These are phyloP conservation scores for Lecanosticta acicola DNA, from an alignment of 2,329 filamentous ascomycete species.

Conservation along the genomic window DNA sequence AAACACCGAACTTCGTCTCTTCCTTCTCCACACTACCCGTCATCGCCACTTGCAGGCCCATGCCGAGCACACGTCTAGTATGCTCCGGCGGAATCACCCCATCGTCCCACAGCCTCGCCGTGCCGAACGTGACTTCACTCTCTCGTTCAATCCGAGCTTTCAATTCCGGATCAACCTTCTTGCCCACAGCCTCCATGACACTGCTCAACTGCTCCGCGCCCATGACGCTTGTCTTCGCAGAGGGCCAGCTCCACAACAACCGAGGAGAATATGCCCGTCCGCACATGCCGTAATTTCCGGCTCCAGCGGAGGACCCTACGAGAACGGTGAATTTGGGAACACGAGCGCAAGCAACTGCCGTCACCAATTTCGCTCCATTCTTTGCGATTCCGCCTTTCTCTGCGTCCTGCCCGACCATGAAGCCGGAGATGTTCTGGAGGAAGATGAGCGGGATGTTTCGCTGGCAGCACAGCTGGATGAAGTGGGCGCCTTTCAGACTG, in stretches of 20 bases:
- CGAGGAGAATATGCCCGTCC: constrained; percentile 87
- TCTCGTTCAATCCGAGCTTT: constrained; percentile 82
- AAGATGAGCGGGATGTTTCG: constrained; percentile 86
- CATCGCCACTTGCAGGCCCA: constrained; percentile 43
- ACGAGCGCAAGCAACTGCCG: constrained; percentile 85
- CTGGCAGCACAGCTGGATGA: constrained; percentile 90
- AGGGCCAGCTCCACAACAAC: constrained; percentile 96
- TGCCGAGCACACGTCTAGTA: constrained; percentile 44
- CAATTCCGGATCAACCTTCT: constrained; percentile 71
- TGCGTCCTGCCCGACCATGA: constrained; percentile 93
- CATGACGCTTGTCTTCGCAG: constrained; percentile 95
- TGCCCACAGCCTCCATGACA: constrained; percentile 93
- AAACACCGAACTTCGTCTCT: constrained; percentile 36
- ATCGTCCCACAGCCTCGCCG: constrained; percentile 77
- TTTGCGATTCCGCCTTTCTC: constrained; percentile 95
- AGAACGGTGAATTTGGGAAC: constrained; percentile 97
- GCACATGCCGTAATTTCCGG: constrained; percentile 98
- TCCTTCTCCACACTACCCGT: constrained; percentile 31
- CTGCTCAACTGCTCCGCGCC: constrained; percentile 83
- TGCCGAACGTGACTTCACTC: constrained; percentile 83
- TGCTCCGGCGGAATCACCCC: constrained; percentile 48
- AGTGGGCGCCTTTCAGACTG: constrained; percentile 89
- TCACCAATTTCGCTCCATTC: constrained; percentile 94
- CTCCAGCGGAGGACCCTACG: constrained; percentile 86
- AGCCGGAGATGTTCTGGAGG: constrained; percentile 92